Base-by-base conservation (phyloP, 2,329 filamentous ascomycete species). In the Sarocladium brachiariae region DNA sequence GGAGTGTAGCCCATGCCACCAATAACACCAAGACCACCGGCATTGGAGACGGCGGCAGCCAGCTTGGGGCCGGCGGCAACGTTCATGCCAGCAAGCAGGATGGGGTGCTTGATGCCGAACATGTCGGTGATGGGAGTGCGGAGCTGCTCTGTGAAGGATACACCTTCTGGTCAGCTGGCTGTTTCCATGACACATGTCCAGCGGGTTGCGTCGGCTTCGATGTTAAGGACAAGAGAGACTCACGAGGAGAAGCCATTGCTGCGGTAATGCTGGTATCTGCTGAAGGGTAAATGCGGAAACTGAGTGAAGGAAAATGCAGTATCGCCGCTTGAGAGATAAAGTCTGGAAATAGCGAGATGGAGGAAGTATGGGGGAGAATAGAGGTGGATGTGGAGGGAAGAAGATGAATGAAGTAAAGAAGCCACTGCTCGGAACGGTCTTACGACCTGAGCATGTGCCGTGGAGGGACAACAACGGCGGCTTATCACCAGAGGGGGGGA, bases 41-140 rank as follows among this genome's bases (percentile, higher is more conserved):
- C 93, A 71, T 99, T 96, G 60, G 92, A 95, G 61, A 99, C 93
- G 37, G 93, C 93, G 30, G 93, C 93, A 50, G 93, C 93, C 64
- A 99, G 84, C 78, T 90, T 95, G 51, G 93, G 93, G 48, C 93
- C 93, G 53, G 93, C 93, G 52, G 93, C 93, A 56, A 97, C 93
- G 78, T 99, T 97, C 93, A 99, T 99, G 69, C 93, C 93, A 61
- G 93, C 93, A 55, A 99, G 84, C 64, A 99, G 76, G 66, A 99
- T 77, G 53, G 93, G 93, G 74, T 99, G 93, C 70, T 95, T 89
- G 81, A 99, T 97, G 78, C 89, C 88, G 73, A 99, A 87, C 57
- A 97, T 87, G 80, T 97, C 92, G 61, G 93, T 99, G 63, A 91
- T 77, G 59, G 88, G 84, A 50, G 93, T 99, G 65, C 88, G 88